phyloP scores from a whole-genome alignment of 2,329 filamentous ascomycete species.

The Phaeosphaeria sp. region DNA sequence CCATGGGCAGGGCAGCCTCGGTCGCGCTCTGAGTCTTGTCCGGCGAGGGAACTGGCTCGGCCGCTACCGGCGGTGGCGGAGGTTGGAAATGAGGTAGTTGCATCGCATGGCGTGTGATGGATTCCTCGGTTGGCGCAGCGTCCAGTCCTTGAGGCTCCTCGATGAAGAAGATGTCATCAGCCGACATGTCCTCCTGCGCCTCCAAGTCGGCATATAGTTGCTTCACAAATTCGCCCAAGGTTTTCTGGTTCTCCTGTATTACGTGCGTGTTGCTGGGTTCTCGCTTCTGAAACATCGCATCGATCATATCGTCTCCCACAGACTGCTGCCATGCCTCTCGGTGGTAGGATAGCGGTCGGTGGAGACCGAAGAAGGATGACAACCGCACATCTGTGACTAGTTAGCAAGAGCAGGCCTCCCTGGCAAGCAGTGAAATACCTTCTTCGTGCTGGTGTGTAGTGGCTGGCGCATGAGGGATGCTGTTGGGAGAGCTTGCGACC shows the following conservation, averaged over 20 bases:
- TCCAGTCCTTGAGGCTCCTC: conserved; percentile 44
- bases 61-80: conserved; percentile 77
- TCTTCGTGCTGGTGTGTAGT: conserved; percentile 74
- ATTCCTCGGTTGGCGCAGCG: conserved; percentile 34
- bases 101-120: conserved; percentile 55
- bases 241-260: conserved; percentile 51
- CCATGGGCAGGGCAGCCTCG: conserved; percentile 20
- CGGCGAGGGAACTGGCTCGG: conserved; percentile 42
- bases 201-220: conserved; percentile 45
- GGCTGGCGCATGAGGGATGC: conserved; percentile 72
- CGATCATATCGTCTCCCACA: conserved; percentile 72
- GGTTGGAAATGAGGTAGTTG: conserved; percentile 77
- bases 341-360: conserved; percentile 86
- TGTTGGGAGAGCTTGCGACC: conserved; percentile 48
- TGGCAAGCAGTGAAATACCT: conserved; percentile 57
- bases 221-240: conserved; percentile 53
- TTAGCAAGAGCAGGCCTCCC: conserved; percentile 13
- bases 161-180: conserved; percentile 48
- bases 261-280: conserved; percentile 57
- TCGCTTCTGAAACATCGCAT: conserved; percentile 75
- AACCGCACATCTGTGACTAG: conserved; percentile 77
- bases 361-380: conserved; percentile 93
- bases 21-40: conserved; percentile 45
- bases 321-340: conserved; percentile 7
- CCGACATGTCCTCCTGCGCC: conserved; percentile 42